Conservation (phyloP, 192 early-diverging fungal genomes). For the Coemansia reversa region DNA sequence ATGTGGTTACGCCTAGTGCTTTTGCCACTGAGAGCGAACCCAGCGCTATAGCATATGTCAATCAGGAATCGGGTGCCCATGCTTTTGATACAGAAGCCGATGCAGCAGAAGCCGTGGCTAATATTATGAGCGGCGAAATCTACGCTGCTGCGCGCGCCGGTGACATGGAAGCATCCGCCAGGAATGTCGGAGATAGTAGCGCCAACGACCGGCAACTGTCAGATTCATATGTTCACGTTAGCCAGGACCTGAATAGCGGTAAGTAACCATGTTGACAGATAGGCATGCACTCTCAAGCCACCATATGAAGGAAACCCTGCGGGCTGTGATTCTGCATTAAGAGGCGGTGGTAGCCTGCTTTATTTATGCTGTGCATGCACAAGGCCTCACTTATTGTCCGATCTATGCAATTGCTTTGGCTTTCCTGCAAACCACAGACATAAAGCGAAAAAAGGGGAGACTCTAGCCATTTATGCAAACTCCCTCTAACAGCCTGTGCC, state of each 20-base stretch:
- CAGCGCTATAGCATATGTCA: conserved; percentile 15
- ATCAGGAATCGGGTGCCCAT: conserved; percentile 14
- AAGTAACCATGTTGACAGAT: not conserved
- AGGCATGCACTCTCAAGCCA: too few species aligned
- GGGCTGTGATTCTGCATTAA: too few species aligned
- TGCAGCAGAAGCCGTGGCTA: not conserved
- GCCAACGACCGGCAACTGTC: conserved; percentile 5
- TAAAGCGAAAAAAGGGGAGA: too few species aligned
- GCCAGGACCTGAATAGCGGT: not conserved
- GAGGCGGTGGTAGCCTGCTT: too few species aligned
- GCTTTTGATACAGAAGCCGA: conserved; percentile 1
- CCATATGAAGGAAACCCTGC: too few species aligned
- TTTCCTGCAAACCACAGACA: too few species aligned
- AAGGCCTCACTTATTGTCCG: too few species aligned
- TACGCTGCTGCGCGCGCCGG: conserved; percentile 5
- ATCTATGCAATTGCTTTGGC: too few species aligned
- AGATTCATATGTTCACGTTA: conserved; percentile 41
- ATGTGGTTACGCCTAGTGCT: conserved; percentile 41
- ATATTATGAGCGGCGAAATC: not conserved
- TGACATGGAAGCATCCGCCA: too few species aligned
- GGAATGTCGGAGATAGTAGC: not conserved
- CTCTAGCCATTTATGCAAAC: too few species aligned
- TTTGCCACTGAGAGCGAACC: conserved; percentile 19
- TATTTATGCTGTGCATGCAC: too few species aligned
- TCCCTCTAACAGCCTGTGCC: too few species aligned